Conservation (phyloP, 441 rosid genomes). For the Cnidoscolus chayamansa region DNA sequence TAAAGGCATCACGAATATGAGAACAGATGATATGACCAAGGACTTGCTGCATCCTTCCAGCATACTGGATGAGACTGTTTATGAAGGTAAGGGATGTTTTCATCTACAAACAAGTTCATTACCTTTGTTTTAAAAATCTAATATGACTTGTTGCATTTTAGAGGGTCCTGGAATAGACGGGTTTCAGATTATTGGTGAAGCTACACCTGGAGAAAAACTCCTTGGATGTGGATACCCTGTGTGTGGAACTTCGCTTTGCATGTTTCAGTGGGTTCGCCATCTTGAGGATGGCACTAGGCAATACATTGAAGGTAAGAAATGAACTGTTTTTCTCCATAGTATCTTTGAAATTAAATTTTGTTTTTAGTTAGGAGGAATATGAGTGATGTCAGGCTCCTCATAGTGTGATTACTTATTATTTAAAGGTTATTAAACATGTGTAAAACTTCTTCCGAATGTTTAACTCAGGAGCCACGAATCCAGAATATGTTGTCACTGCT, state of each 20-base stretch:
- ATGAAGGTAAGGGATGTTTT: conserved; percentile 45
- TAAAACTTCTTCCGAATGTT: conserved; percentile 7
- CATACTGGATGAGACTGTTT: conserved; percentile 30
- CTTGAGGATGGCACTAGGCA: conserved; percentile 95
- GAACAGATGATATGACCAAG: conserved; percentile 29
- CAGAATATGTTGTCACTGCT: conserved; percentile 94
- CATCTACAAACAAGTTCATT: conserved; percentile 17
- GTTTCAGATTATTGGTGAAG: conserved; percentile 90
- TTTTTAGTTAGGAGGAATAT: too few relatives aligned
- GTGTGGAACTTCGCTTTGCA: conserved; percentile 91
- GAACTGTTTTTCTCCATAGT: not conserved
- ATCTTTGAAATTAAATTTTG: not conserved
- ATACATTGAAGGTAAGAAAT: conserved; percentile 78
- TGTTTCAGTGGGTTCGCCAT: conserved; percentile 99
- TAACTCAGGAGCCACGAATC: conserved; percentile 87
- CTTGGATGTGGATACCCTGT: conserved; percentile 94
- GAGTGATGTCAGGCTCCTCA: not conserved
- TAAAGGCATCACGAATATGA: conserved; percentile 21
- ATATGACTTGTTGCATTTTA: conserved; percentile 33
- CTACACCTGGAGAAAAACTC: conserved; percentile 85
- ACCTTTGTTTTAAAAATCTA: conserved; percentile 25
- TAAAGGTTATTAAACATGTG: conserved; percentile 12
- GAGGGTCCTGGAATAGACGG: conserved; percentile 90
- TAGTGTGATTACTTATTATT: conserved; percentile 17
- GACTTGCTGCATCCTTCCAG: conserved; percentile 29